A percentile compares a stretch with the other conserved stretches of the same genome.
phyloP scores from a whole-genome alignment of 805 yeast genomes.

The Diddensiella transvaalensis region DNA sequence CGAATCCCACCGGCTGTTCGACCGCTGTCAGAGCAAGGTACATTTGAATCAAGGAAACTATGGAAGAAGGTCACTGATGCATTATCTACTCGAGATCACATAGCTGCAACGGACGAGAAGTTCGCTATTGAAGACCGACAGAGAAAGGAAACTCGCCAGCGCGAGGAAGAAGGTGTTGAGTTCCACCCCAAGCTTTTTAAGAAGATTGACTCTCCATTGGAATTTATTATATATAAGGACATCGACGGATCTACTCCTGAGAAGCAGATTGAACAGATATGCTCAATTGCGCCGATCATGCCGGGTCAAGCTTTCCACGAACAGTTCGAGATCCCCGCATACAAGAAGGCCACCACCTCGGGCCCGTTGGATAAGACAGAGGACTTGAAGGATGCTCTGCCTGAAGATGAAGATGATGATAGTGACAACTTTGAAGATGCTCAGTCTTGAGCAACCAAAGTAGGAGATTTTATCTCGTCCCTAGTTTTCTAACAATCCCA shows the following conservation, averaged over 20 bases:
- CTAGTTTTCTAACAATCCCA: too few species aligned
- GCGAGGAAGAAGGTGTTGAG: slow-evolving; percentile 74
- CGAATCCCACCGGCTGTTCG: slow-evolving; percentile 67
- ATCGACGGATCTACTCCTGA: slow-evolving; percentile 51
- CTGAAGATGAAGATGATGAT: slow-evolving; percentile 3
- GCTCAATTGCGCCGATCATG: slow-evolving; percentile 69
- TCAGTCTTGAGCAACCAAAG: slow-evolving; percentile 17
- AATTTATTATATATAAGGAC: slow-evolving; percentile 62
- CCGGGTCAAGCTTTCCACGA: slow-evolving; percentile 75
- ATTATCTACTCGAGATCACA: slow-evolving; percentile 74
- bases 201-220: slow-evolving; percentile 41
- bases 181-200: slow-evolving; percentile 78
- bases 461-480: too few species aligned
- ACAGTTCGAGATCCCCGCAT: slow-evolving; percentile 67
- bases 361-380: slow-evolving; percentile 16
- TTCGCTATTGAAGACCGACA: slow-evolving; percentile 84
- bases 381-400: slow-evolving; percentile 20
- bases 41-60: slow-evolving; percentile 71
- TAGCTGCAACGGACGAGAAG: slow-evolving; percentile 83
- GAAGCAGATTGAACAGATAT: slow-evolving; percentile 51
- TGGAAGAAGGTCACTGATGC: slow-evolving; percentile 86
- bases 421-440: slow-evolving; percentile 27
- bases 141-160: slow-evolving; percentile 64
- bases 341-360: slow-evolving; percentile 40
- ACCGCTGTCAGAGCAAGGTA: slow-evolving; percentile 75